Percentiles rank a stretch among this genome's conserved stretches.
Conservation (phyloP, 1,139 yeast species). For the Pichia sp. region DNA sequence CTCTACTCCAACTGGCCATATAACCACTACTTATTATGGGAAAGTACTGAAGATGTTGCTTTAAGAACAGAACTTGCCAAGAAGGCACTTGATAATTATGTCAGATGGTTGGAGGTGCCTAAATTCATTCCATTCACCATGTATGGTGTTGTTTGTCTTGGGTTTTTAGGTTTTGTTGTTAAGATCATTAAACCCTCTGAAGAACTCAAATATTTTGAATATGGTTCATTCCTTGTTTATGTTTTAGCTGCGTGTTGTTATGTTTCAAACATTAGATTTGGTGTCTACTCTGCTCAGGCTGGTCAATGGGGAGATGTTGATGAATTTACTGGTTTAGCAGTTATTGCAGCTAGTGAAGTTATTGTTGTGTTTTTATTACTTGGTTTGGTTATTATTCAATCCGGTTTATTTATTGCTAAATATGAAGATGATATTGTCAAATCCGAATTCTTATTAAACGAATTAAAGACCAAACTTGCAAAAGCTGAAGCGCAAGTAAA, state of each 20-base stretch:
- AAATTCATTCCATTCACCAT: constrained; percentile 50
- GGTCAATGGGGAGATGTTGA: constrained; percentile 95
- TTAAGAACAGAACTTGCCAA: constrained; percentile 40
- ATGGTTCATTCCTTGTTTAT: constrained; percentile 68
- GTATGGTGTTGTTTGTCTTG: constrained; percentile 47
- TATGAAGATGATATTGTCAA: constrained; percentile 60
- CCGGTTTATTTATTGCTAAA: constrained; percentile 85
- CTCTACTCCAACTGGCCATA: constrained; percentile 76
- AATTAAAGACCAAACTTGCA: constrained; percentile 29
- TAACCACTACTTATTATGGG: constrained; percentile 74
- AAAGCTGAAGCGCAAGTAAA: constrained; percentile 18
- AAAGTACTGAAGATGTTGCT: constrained; percentile 37
- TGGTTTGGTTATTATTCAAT: constrained; percentile 79
- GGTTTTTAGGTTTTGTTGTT: constrained; percentile 64
- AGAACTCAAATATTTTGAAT: constrained; percentile 82
- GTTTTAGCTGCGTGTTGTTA: constrained; percentile 72
- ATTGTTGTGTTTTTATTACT: constrained; percentile 64
- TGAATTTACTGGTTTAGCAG: constrained; percentile 77
- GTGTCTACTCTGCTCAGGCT: constrained; percentile 58
- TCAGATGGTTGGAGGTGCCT: constrained; percentile 63
- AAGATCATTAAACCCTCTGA: constrained; percentile 82
- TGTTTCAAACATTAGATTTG: constrained; percentile 79
- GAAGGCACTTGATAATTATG: constrained; percentile 65
- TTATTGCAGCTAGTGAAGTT: constrained; percentile 83
- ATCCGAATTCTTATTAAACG: constrained; percentile 37